Percentiles rank a stretch among this genome's conserved stretches.
Evolutionary conservation across 2,329 filamentous ascomycete genomes (phyloP).

Genomic region (Torrubiella hemipterigena): DNA sequence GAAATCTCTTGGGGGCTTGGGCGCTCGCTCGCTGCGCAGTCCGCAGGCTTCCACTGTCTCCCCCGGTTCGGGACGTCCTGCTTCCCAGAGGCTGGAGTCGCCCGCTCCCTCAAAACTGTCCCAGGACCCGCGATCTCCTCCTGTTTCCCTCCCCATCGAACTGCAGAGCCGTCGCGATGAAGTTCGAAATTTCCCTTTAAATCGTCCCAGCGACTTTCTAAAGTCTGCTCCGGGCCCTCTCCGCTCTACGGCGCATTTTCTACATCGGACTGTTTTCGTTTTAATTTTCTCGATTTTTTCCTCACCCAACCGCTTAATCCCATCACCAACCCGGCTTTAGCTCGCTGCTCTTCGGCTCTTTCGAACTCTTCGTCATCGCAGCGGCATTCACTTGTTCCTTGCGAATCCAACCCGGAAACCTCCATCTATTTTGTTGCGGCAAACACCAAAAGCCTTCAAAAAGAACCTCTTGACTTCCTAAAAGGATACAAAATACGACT

Average conservation of each 20-base stretch:
- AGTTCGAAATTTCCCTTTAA: constrained; percentile 40
- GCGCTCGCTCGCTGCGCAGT: too few relatives aligned
- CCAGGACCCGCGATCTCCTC: constrained; percentile 16
- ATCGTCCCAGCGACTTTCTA: constrained; percentile 37
- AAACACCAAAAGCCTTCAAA: too few relatives aligned
- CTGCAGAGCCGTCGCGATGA: constrained; percentile 38
- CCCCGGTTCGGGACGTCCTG: too few relatives aligned
- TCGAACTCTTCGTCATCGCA: constrained; percentile 14
- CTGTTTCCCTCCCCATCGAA: constrained; percentile 32
- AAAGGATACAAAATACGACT: too few relatives aligned
- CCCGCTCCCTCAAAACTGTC: constrained; percentile 21
- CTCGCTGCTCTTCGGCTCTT: constrained; percentile 2
- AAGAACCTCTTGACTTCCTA: too few relatives aligned
- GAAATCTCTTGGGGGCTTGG: too few relatives aligned
- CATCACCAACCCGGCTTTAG: constrained; percentile 2
- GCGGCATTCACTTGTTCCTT: constrained; percentile 42
- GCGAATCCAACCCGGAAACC: constrained; percentile 21
- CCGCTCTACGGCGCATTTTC: constrained; percentile 24
- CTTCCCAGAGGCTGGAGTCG: constrained; percentile 11
- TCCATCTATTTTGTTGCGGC: too few relatives aligned
- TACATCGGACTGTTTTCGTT: constrained; percentile 10
- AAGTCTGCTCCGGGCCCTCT: constrained; percentile 39
- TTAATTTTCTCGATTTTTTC: constrained; percentile 7
- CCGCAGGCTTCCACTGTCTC: too few relatives aligned
- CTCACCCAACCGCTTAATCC: constrained; percentile 4